These are phyloP conservation scores for Starmerella apis DNA, from an alignment of 805 yeast species.

Conservation along the genomic window DNA sequence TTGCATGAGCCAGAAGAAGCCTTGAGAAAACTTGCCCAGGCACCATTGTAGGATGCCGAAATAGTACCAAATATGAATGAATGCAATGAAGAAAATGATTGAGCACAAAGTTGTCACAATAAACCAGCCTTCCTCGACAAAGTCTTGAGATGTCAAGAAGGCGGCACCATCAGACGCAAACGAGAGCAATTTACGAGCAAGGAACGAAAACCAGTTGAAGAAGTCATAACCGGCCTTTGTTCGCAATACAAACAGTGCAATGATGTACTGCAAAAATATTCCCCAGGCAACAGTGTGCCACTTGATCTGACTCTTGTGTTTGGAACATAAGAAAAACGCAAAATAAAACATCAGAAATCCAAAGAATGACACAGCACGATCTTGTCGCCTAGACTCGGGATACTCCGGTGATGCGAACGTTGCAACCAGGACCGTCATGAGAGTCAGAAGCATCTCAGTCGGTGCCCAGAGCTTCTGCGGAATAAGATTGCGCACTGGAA, in stretches of 20 bases:
- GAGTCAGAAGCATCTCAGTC: constrained; percentile 38
- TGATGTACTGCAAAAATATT: constrained; percentile 47
- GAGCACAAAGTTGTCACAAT: constrained; percentile 53
- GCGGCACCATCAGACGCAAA: constrained; percentile 54
- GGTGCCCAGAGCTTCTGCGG: constrained; percentile 38
- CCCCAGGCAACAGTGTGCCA: constrained; percentile 56
- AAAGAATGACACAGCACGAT: constrained; percentile 49
- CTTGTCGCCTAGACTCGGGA: constrained; percentile 39
- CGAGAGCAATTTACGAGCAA: constrained; percentile 47
- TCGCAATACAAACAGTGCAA: constrained; percentile 52
- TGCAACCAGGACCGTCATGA: constrained; percentile 44
- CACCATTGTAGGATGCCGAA: constrained; percentile 52
- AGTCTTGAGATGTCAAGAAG: constrained; percentile 39
- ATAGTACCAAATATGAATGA: constrained; percentile 50
- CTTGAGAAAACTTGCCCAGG: constrained; percentile 45
- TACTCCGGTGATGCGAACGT: constrained; percentile 43
- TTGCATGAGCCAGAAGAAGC: constrained; percentile 50
- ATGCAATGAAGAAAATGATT: constrained; percentile 52
- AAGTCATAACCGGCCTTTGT: constrained; percentile 51
- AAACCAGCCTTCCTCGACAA: constrained; percentile 39
- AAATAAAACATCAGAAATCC: constrained; percentile 43
- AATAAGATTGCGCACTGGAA: constrained; percentile 28
- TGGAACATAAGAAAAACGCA: constrained; percentile 39
- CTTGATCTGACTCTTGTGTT: constrained; percentile 37
- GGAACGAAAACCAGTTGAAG: constrained; percentile 48